A percentile compares a stretch with the other conserved stretches of the same genome.
Conservation (phyloP, 2,329 filamentous ascomycete species). For the Nigrospora oryzae region DNA sequence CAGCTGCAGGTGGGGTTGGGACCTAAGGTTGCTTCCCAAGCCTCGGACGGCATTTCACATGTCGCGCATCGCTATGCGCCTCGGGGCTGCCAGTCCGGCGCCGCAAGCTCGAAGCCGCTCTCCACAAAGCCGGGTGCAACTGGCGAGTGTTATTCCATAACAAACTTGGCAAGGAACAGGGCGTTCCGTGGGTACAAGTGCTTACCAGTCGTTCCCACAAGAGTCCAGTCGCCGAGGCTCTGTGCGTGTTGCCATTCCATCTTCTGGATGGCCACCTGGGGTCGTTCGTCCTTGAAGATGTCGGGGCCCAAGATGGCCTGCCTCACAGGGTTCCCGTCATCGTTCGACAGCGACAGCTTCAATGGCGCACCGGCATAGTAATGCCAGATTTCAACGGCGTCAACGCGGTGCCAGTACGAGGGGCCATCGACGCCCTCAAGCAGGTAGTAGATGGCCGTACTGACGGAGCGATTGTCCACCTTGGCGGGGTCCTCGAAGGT, state of each 20-base stretch:
- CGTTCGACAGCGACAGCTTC: slow-evolving; percentile 30
- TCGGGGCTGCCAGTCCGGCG: slow-evolving; percentile 1
- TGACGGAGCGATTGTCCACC: slow-evolving; percentile 28
- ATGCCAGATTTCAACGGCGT: slow-evolving; percentile 44
- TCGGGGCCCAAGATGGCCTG: slow-evolving; percentile 30
- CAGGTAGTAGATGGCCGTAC: slow-evolving; percentile 44
- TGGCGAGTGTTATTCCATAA: not conserved
- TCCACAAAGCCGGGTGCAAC: slow-evolving; percentile 2
- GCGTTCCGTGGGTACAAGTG: not conserved
- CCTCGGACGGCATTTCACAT: too few species aligned
- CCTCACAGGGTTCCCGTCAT: slow-evolving; percentile 30
- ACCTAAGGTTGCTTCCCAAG: too few species aligned
- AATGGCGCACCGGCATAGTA: slow-evolving; percentile 45
- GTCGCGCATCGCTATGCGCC: too few species aligned
- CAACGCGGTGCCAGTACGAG: slow-evolving; percentile 43
- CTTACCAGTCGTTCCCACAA: slow-evolving; percentile 31
- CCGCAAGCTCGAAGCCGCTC: slow-evolving; percentile 1
- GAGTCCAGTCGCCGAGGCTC: slow-evolving; percentile 37
- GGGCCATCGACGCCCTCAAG: slow-evolving; percentile 27
- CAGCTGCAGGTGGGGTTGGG: too few species aligned
- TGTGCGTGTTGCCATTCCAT: slow-evolving; percentile 36
- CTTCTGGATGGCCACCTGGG: slow-evolving; percentile 32
- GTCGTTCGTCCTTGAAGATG: slow-evolving; percentile 29
- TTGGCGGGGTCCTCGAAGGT: slow-evolving; percentile 32
- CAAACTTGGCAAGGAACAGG: not conserved